A percentile compares a stretch with the other conserved stretches of the same genome.
Evolutionary conservation across 345 rosid genomes (phyloP).

Genomic region (Luvunga scandens): DNA sequence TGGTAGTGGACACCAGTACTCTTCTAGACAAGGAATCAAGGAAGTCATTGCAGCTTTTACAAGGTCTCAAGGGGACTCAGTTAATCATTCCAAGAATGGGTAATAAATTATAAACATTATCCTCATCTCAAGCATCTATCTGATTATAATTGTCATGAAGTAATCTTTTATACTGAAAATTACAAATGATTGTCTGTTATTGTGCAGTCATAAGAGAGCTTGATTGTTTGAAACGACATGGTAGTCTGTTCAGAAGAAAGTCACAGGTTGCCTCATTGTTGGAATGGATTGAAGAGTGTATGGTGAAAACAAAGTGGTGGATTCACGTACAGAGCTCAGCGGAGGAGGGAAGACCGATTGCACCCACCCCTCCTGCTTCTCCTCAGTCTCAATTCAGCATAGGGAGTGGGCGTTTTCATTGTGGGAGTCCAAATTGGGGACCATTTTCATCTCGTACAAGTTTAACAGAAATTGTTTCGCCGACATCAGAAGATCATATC

Average conservation of each 20-base stretch:
- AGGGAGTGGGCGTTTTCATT: constrained; percentile 20
- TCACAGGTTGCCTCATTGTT: constrained; percentile 54
- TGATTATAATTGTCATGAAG: not conserved
- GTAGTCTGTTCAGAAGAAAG: constrained; percentile 49
- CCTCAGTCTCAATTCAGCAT: constrained; percentile 42
- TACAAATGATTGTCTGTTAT: not conserved
- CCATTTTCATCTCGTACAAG: constrained; percentile 30
- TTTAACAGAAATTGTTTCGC: constrained; percentile 39
- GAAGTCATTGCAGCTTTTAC: constrained; percentile 70
- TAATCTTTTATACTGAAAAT: not conserved
- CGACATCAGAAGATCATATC: constrained; percentile 70
- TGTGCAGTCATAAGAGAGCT: constrained; percentile 72
- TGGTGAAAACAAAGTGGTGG: constrained; percentile 75
- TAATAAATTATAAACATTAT: constrained; percentile 18
- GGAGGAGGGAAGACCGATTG: constrained; percentile 50
- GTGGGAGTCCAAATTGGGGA: constrained; percentile 22
- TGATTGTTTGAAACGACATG: constrained; percentile 50
- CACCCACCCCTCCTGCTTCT: constrained; percentile 71
- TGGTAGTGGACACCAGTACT: constrained; percentile 70
- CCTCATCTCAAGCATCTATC: not conserved
- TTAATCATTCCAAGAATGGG: constrained; percentile 74
- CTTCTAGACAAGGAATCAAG: constrained; percentile 66
- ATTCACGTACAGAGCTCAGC: constrained; percentile 62
- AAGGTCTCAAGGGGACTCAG: constrained; percentile 82
- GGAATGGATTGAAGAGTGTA: constrained; percentile 81